Base-by-base conservation (phyloP, 2,329 filamentous ascomycete species). In the Talaromyces sp. region DNA sequence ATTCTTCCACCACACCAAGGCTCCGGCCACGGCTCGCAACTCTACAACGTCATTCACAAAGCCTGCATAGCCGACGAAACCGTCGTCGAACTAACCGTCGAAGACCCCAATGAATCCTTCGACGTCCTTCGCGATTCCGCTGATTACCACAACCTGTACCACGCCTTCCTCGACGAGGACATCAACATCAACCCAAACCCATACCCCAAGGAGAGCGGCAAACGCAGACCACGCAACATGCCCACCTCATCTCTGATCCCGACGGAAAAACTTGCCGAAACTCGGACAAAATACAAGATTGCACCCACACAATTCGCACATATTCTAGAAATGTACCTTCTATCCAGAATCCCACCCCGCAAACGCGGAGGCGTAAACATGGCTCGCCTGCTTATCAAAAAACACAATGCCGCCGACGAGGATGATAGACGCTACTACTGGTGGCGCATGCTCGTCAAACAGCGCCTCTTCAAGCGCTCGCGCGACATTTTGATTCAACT, bases 1-100 rank as follows among this genome's bases (percentile, higher is more conserved):
- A 88, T 99, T 66, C 82, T 99, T 11, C 93, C 93, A 1, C 89
- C 92, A 5, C 96, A 92, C 75, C 93, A 97, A 73, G 83, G 85
- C 65, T 85, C 87, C 65, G 92, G 92, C 16, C 87, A 93, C 57
- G 95, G 93, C 39, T 84, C 87, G 11, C 83, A 86, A 46, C 85
- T 99, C 42, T 99, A 98, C 80, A 86, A 87, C 64, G 83, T 87
- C 56, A 91, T 98, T 67, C 93, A 92, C 71, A 78, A 83, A 7
- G 79, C 87, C 67, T 89, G 91, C 66, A 82, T 89, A 63, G 81
- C 85, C 37, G 84, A 89, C 62, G 75, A 84, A 0, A 87, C 88
- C 64, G 89, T 92, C 7, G 82, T 86, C 61, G 93, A 98, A 73
- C 84, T 99, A 70, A 96, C 93, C 0, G 88, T 99, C 5, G 95